Percentiles rank a stretch among this genome's conserved stretches.
phyloP scores from a whole-genome alignment of 2,329 filamentous ascomycete genomes.

The Aureobasidium musti region DNA sequence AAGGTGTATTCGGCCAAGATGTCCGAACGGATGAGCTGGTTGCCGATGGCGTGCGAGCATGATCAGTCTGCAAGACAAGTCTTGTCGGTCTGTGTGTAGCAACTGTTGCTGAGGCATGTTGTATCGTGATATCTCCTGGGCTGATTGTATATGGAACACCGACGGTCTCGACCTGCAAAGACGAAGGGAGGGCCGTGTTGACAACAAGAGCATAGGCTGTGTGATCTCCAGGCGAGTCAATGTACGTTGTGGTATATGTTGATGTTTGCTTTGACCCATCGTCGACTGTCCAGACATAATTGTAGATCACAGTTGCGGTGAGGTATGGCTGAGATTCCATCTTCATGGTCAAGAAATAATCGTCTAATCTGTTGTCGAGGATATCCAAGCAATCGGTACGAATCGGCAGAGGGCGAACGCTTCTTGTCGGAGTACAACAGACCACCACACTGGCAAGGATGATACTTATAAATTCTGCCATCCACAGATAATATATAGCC shows the following conservation, averaged over 20 bases:
- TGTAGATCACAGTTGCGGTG: background rate
- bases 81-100: background rate
- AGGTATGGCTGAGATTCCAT: background rate
- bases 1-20: too few species aligned
- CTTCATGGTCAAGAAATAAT: background rate
- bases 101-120: constrained; percentile 6
- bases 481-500: background rate
- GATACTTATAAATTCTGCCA: too few species aligned
- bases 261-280: background rate
- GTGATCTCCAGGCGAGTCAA: background rate
- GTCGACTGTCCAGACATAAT: background rate
- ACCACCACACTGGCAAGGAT: background rate
- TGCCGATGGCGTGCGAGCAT: background rate
- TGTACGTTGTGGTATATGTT: constrained; percentile 5
- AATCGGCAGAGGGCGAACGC: too few species aligned
- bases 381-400: too few species aligned
- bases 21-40: background rate
- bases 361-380: too few species aligned
- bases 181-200: constrained; percentile 10
- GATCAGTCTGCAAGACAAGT: background rate
- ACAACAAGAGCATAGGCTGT: background rate
- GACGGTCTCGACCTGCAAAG: background rate
- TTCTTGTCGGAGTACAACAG: too few species aligned
- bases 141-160: background rate
- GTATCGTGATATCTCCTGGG: background rate